A percentile compares a stretch with the other conserved stretches of the same genome.
Evolutionary conservation across 2,329 filamentous ascomycete species (phyloP).

Genomic region (Sporothrix curviconia): DNA sequence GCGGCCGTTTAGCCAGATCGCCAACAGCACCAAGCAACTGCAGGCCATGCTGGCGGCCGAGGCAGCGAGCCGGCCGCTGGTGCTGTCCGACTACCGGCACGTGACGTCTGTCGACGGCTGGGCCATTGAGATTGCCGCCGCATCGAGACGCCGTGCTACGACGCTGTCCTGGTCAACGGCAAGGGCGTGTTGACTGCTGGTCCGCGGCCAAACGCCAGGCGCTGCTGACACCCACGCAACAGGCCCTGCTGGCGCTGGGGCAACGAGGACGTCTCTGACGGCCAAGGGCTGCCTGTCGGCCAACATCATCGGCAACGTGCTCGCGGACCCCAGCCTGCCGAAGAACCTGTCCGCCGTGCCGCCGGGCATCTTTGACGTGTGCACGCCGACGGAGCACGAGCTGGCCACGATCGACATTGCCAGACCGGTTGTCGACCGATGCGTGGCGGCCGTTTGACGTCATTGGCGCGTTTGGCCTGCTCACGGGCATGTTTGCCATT

Average conservation of each 20-base stretch:
- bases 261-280: slow-evolving; percentile 30
- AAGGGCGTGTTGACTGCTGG: slow-evolving; percentile 51
- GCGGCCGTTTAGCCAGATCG: slow-evolving; percentile 46
- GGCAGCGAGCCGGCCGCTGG: slow-evolving; percentile 36
- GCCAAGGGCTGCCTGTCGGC: slow-evolving; percentile 38
- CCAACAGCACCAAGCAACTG: slow-evolving; percentile 31
- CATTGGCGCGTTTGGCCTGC: slow-evolving; percentile 44
- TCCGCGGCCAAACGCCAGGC: slow-evolving; percentile 36
- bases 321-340: slow-evolving; percentile 21
- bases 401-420: slow-evolving; percentile 38
- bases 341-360: slow-evolving; percentile 35
- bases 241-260: slow-evolving; percentile 24
- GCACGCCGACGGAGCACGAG: slow-evolving; percentile 38
- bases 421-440: slow-evolving; percentile 12
- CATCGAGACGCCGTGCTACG: slow-evolving; percentile 50
- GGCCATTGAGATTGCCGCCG: slow-evolving; percentile 34
- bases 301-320: slow-evolving; percentile 32
- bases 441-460: slow-evolving; percentile 48
- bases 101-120: slow-evolving; percentile 37
- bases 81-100: slow-evolving; percentile 52
- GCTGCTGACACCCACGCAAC: slow-evolving; percentile 29
- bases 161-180: slow-evolving; percentile 56
- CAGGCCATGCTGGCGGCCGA: slow-evolving; percentile 45
- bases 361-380: slow-evolving; percentile 38
- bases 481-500: slow-evolving; percentile 41